phyloP scores from a whole-genome alignment of 306 rosid genomes.

The Medicago arabica region DNA sequence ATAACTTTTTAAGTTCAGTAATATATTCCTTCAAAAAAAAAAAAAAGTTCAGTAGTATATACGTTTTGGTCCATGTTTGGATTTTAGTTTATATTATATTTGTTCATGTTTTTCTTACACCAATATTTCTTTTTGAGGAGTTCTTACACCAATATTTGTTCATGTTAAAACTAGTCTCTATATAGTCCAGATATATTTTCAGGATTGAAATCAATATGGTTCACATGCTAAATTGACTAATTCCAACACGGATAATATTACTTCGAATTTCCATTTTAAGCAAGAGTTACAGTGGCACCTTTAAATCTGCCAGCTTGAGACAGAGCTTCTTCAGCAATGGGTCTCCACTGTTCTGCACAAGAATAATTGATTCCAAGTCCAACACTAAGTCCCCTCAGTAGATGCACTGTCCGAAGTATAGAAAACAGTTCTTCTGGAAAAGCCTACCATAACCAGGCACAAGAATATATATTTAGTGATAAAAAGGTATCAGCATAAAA shows the following conservation, averaged over 20 bases:
- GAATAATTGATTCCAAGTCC: constrained; percentile 97
- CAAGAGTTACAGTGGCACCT: constrained; percentile 58
- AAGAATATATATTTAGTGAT: constrained; percentile 16
- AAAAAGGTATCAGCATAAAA: constrained; percentile 30
- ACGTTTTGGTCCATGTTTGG: not conserved
- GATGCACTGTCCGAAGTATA: constrained; percentile 88
- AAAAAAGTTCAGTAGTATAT: not conserved
- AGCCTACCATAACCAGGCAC: constrained; percentile 55
- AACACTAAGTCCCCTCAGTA: constrained; percentile 93
- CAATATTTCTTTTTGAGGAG: too few relatives aligned
- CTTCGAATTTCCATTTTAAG: constrained; percentile 17
- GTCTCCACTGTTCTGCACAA: constrained; percentile 96
- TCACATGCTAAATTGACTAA: not conserved
- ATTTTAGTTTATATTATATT: not conserved
- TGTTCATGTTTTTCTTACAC: not conserved
- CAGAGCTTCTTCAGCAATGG: constrained; percentile 92
- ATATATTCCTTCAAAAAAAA: not conserved
- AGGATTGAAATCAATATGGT: not conserved
- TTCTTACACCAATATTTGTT: not conserved
- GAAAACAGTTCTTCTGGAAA: constrained; percentile 98
- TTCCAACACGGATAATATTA: not conserved
- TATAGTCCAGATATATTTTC: not conserved
- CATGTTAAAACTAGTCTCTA: not conserved
- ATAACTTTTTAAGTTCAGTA: not conserved
- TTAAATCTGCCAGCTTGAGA: constrained; percentile 68